Conservation (phyloP, 1,139 yeast genomes). For the Sporopachydermia cereana region DNA sequence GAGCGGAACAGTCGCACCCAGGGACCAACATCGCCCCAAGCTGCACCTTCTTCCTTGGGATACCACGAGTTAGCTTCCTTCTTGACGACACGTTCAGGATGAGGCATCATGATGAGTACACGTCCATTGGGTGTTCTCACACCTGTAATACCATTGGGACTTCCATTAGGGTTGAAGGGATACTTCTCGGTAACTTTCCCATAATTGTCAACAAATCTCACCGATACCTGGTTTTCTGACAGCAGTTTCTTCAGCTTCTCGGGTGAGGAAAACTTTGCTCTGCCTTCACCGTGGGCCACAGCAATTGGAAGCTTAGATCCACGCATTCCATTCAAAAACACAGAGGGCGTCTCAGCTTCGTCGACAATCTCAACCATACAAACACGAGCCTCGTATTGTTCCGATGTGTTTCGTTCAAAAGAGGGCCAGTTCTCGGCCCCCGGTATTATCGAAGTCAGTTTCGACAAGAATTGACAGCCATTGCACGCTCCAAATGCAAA, state of each 20-base stretch:
- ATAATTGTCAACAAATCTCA: conserved; percentile 83
- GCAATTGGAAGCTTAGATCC: conserved; percentile 91
- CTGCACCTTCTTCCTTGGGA: conserved; percentile 53
- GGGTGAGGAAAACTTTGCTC: conserved; percentile 52
- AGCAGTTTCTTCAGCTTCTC: conserved; percentile 34
- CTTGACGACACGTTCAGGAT: conserved; percentile 92
- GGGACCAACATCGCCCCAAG: conserved; percentile 74
- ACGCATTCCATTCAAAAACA: conserved; percentile 82
- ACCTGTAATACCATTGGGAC: conserved; percentile 90
- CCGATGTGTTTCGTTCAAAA: conserved; percentile 83
- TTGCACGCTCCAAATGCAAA: conserved; percentile 99
- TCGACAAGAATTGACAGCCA: conserved; percentile 94
- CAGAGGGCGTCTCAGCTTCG: conserved; percentile 41
- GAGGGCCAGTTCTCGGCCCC: conserved; percentile 97
- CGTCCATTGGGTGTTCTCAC: conserved; percentile 84
- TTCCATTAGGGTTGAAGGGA: conserved; percentile 96
- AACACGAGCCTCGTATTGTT: conserved; percentile 95
- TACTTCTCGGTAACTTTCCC: conserved; percentile 72
- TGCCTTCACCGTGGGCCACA: conserved; percentile 98
- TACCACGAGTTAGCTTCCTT: conserved; percentile 86
- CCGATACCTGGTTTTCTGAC: conserved; percentile 42
- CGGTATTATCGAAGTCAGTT: conserved; percentile 80
- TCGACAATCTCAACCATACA: conserved; percentile 74
- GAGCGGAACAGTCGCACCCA: conserved; percentile 92
- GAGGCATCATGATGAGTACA: conserved; percentile 98